Conservation (phyloP, 2,329 filamentous ascomycete genomes). For the Apiospora aurea region DNA sequence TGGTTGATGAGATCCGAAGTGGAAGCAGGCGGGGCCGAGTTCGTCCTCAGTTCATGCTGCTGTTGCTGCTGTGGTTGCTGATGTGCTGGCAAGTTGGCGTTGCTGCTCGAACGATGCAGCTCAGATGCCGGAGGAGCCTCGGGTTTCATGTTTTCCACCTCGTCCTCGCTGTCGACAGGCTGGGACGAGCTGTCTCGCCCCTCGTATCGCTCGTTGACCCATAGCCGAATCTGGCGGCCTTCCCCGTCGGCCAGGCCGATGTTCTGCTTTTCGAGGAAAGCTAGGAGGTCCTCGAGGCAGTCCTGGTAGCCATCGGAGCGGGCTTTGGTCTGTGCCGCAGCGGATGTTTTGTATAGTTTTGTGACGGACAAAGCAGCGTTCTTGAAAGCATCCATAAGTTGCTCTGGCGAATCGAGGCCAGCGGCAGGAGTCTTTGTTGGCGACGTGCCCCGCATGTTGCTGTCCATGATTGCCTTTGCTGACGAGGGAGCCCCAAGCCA, state of each 20-base stretch:
- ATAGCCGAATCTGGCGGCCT: slow-evolving; percentile 67
- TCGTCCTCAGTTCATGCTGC: slow-evolving; percentile 44
- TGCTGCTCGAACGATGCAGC: slow-evolving; percentile 55
- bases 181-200: slow-evolving; percentile 62
- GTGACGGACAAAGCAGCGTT: slow-evolving; percentile 92
- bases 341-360: slow-evolving; percentile 93
- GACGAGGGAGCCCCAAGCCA: background rate
- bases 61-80: slow-evolving; percentile 42
- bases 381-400: slow-evolving; percentile 88
- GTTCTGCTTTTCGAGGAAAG: slow-evolving; percentile 82
- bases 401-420: slow-evolving; percentile 58
- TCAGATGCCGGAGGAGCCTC: slow-evolving; percentile 67
- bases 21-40: slow-evolving; percentile 42
- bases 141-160: slow-evolving; percentile 61
- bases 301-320: slow-evolving; percentile 90
- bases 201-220: slow-evolving; percentile 74
- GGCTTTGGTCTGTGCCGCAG: slow-evolving; percentile 76
- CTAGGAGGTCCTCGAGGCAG: slow-evolving; percentile 87
- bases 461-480: slow-evolving; percentile 21
- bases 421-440: slow-evolving; percentile 44
- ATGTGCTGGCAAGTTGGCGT: slow-evolving; percentile 28
- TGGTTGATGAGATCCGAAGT: slow-evolving; percentile 30
- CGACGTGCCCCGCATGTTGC: slow-evolving; percentile 30
- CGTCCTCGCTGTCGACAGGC: slow-evolving; percentile 72
- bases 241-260: slow-evolving; percentile 83